Evolutionary conservation across 352 stramenopile species (phyloP), one percentile per base, ranked within the genome.

Genomic region (Elongisporangium undulatum): DNA sequence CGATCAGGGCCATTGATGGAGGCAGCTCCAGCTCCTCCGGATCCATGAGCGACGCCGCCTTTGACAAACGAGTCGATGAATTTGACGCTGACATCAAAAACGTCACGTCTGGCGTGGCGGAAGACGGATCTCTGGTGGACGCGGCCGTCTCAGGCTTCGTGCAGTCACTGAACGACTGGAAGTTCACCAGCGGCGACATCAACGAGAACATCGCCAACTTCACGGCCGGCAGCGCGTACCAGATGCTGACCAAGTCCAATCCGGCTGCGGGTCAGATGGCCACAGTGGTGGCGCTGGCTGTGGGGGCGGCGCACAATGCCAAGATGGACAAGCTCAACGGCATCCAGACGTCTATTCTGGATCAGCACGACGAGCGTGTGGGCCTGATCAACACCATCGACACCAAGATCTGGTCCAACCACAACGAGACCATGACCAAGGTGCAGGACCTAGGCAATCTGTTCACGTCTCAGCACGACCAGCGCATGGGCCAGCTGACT

Each of bases 391-490:
- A 62, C 39, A 62, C 22, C n/a, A 53, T 62, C 34, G 56, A 62
- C 57, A 57, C 45, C 21, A 62, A 51, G 20, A 49, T 62, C 50
- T 62, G 57, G 57, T 53, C 57, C 34, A 62, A 56, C 50, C 57
- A 62, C 57, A 52, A 22, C 50, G 57, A 56, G 50, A 57, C 41
- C 34, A 57, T 62, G 57, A 52, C 29, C 26, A 21, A 62, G 16
- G 57, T 62, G 12, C 34, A 52, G 17, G 34, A 62, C 20, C 55
- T 62, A 48, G 39, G 29, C 20, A 62, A 50, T 50, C 29, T 53
- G 6, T 62, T 62, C 39, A 62, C 57, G 16, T 51, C 22, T 20
- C 57, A 62, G 29, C 57, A 62, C 50, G 49, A n/a, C 13, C 50
- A 62, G 38, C 49, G 57, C 19, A 52, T 62, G 24, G 57, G 57